A percentile compares a stretch with the other conserved stretches of the same genome.
Evolutionary conservation across 176 grass and related monocot species (phyloP).

Genomic region (Microstegium vimineum): DNA sequence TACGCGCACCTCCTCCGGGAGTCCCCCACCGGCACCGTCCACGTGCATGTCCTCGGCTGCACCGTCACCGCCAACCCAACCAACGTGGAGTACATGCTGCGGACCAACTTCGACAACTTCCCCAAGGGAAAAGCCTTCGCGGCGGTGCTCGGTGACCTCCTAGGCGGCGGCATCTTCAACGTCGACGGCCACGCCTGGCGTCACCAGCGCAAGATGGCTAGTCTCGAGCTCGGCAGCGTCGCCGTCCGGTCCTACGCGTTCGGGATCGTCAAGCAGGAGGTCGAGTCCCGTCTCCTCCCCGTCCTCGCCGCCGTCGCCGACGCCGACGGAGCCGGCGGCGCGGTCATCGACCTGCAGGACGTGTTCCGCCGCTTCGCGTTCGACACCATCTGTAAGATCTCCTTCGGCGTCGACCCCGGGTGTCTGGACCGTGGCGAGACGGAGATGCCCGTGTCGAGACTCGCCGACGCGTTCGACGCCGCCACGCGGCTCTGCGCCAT

Average conservation of each 20-base stretch:
- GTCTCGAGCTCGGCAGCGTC: slow-evolving; percentile 79
- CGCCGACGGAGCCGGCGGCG: too few relatives aligned
- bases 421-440: slow-evolving; percentile 55
- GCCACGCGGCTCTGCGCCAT: slow-evolving; percentile 54
- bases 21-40: slow-evolving; percentile 52
- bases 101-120: slow-evolving; percentile 77
- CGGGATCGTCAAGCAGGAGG: slow-evolving; percentile 45
- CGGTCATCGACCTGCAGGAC: slow-evolving; percentile 66
- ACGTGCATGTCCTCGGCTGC: slow-evolving; percentile 68
- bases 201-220: slow-evolving; percentile 94
- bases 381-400: slow-evolving; percentile 84
- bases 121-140: slow-evolving; percentile 78
- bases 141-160: slow-evolving; percentile 63
- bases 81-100: slow-evolving; percentile 92
- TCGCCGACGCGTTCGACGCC: slow-evolving; percentile 64
- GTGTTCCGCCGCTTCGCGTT: slow-evolving; percentile 73
- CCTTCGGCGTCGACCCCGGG: slow-evolving; percentile 63
- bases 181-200: slow-evolving; percentile 60
- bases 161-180: slow-evolving; percentile 90
- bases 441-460: slow-evolving; percentile 42
- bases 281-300: slow-evolving; percentile 43
- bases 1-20: slow-evolving; percentile 60
- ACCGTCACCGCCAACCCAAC: slow-evolving; percentile 74
- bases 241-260: slow-evolving; percentile 59
- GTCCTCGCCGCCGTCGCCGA: slow-evolving; percentile 38